Evolutionary conservation across 306 rosid genomes (phyloP).

Genomic region (Argentina anserina): DNA sequence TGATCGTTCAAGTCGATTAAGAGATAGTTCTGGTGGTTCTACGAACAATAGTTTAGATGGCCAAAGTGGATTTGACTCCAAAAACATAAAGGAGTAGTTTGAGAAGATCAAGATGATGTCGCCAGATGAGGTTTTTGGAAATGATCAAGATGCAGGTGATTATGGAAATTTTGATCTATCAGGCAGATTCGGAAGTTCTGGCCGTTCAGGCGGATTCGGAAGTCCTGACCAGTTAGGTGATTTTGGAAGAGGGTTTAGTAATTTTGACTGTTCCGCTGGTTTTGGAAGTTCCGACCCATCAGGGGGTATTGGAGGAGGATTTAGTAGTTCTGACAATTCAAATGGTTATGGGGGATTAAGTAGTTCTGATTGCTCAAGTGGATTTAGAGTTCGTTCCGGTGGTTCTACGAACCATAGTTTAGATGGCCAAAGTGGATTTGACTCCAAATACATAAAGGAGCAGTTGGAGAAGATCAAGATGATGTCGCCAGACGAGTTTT

Average conservation of each 20-base stretch:
- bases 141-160: too few relatives aligned
- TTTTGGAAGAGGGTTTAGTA: conserved; percentile 23
- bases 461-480: conserved; percentile 14
- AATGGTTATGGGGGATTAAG: background rate
- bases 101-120: too few relatives aligned
- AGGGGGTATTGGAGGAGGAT: conserved; percentile 1
- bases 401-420: conserved; percentile 27
- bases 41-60: conserved; percentile 17
- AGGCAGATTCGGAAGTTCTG: conserved; percentile 36
- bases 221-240: conserved; percentile 26
- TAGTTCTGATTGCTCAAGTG: background rate
- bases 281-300: background rate
- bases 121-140: too few relatives aligned
- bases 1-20: background rate
- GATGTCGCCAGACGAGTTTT: too few relatives aligned
- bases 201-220: conserved; percentile 43
- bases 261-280: background rate
- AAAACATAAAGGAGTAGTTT: too few relatives aligned
- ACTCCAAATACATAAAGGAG: background rate
- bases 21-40: conserved; percentile 41
- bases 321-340: conserved; percentile 7
- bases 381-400: conserved; percentile 34
- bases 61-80: background rate
- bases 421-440: conserved; percentile 10
- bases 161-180: conserved; percentile 54